Evolutionary conservation across 306 rosid species (phyloP), one percentile per base, ranked within the genome.

Genomic region (Hippophae gyantsensis): DNA sequence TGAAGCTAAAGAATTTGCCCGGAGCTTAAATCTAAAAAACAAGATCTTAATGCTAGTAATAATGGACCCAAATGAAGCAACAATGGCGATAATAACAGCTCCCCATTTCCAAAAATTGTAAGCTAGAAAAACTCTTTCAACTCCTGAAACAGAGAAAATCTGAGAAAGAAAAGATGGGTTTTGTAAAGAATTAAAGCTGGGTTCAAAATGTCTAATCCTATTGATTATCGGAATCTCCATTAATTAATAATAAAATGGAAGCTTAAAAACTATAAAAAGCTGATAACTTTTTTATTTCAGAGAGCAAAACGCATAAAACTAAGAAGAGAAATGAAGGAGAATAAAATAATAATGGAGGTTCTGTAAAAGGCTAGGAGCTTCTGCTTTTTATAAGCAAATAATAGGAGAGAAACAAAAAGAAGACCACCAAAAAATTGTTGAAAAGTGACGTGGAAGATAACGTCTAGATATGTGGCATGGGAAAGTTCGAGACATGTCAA

Each of bases 221-320:
- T 74, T 76, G n/a, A 78, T 78, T 0, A 76, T 56, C n/a, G 79
- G 78, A 48, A 76, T 60, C 68, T 81, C 85, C 94, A 92, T 81
- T 48, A 13, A 41, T 18, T 18, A 18, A 18, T 18, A 18, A 18
- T n/a, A 13, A 41, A 18, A 6, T 32, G 38, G 38, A 32, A 32
- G 38, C 38, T 32, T 4, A 42, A 67, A 9, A 27, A 18, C 11
- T 6, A 41, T 13, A 40, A 10, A 2, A 10, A 14, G 23, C 7
- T 32, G 3, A 32, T 32, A 32, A 32, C 38, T 32, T 32, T 32
- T 32, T 32, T 4, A 4, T 2, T 2, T n/a, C 27, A 13, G 25
- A 41, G 12, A 10, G 0, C 47, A 13, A 23, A 8, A 13, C 1
- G 13, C 56, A 25, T 9, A 48, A 52, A 32, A 32, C 10, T 23